Base-by-base conservation (phyloP, 257 asterid species). In the Leonotis leonurus region DNA sequence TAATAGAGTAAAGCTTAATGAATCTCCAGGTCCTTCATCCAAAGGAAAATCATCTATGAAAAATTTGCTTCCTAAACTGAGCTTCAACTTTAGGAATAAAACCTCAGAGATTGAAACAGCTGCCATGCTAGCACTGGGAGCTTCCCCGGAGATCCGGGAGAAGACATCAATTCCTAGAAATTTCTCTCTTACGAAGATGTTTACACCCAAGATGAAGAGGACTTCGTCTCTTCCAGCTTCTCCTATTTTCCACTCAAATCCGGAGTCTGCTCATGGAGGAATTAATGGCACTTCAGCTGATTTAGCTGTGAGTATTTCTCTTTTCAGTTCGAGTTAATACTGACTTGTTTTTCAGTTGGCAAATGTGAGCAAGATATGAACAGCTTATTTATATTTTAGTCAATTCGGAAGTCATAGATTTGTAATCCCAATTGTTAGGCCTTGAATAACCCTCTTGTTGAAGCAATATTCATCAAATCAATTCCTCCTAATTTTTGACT, bases 241-340 rank as follows among this genome's bases (percentile, higher is more conserved):
- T 57, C 95, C 93, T 29, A 64, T 86, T 71, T 54, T 71, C 78
- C 93, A 80, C 79, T 89, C 96, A 0, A 92, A 85, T 77, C 97
- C 90, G 0, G 96, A 85, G 79, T 92, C 97, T 35, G 64, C 70
- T 2, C 94, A 77, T 73, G 95, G 90, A 77, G 87, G 85, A 60
- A 63, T 70, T 25, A 44, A 21, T 16, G 69, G 54, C 68, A 21
- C 20, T 21, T 52, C 67, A 50, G 54, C 67, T 52, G 73, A 76
- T 75, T 69, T 59, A 58, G 49, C 60, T 68, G 95, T 88, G 82
- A 74, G 98, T 79, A 40, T 30, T 14, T 14, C 36, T 51, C 25
- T 5, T 24, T 33, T 57, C 44, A 10, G 4, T 40, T 49, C 10
- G 56, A 56, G 27, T 36, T 18, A 17, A 17, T 35, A 35, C 10